These are phyloP conservation scores for Salvia hispanica DNA, from an alignment of 257 asterid genomes.

Conservation along the genomic window DNA sequence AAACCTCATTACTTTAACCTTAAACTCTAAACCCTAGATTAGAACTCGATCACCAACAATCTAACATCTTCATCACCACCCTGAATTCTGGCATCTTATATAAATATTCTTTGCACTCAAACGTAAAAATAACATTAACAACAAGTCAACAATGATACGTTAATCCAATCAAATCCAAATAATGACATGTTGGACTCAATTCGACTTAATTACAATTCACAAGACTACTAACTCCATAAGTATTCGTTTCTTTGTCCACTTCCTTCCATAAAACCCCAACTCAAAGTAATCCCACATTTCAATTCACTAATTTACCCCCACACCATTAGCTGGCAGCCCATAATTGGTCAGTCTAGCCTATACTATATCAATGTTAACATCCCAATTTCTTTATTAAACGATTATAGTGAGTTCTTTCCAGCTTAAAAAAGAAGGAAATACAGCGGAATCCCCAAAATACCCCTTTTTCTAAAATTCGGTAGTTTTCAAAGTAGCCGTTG, in stretches of 20 bases:
- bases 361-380: not conserved
- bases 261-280: not conserved
- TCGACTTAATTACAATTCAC: not conserved
- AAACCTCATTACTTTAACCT: too few species aligned
- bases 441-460: constrained; percentile 27
- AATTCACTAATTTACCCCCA: constrained; percentile 20
- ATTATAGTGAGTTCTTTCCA: constrained; percentile 35
- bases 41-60: too few species aligned
- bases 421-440: too few species aligned
- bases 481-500: constrained; percentile 76
- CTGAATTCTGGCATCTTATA: too few species aligned
- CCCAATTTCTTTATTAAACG: not conserved
- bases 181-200: not conserved
- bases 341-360: not conserved
- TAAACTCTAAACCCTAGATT: too few species aligned
- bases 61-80: too few species aligned
- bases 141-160: too few species aligned
- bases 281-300: constrained; percentile 3
- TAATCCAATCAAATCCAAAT: too few species aligned
- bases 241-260: constrained; percentile 1
- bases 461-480: constrained; percentile 29
- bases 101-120: too few species aligned
- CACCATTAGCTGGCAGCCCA: not conserved
- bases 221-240: not conserved
- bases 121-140: too few species aligned